Percentiles rank a stretch among this genome's conserved stretches.
phyloP scores from a whole-genome alignment of 352 stramenopile genomes.

The Phytophthora melonis region DNA sequence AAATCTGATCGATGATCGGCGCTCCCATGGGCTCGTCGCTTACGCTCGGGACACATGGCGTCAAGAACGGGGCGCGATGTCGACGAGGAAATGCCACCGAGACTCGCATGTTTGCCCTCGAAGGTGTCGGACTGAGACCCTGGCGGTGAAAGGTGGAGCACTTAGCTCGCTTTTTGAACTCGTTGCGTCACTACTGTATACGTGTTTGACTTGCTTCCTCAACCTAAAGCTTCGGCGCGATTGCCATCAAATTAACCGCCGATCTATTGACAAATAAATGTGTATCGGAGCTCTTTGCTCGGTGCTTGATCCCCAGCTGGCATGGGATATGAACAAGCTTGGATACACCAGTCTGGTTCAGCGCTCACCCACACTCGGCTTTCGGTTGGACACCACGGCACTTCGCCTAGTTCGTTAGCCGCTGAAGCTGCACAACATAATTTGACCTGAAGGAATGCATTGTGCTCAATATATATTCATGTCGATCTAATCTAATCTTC shows the following conservation, averaged over 20 bases:
- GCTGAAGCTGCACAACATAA: too few species aligned
- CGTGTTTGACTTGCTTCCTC: neutral
- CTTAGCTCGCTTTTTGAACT: neutral
- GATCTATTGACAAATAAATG: neutral
- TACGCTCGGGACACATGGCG: constrained; percentile 23
- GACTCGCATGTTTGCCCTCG: neutral
- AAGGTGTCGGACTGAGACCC: neutral
- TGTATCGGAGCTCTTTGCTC: neutral
- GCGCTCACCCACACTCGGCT: too few species aligned
- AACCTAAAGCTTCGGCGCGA: neutral
- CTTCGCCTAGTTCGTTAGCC: too few species aligned
- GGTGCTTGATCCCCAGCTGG: constrained; percentile 18
- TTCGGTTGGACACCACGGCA: too few species aligned
- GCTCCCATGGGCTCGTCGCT: constrained; percentile 35
- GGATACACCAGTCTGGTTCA: constrained; percentile 17
- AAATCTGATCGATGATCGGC: constrained; percentile 42
- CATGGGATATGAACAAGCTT: constrained; percentile 29
- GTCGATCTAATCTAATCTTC: too few species aligned
- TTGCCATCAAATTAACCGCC: constrained; percentile 1
- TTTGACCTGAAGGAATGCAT: too few species aligned
- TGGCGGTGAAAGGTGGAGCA: neutral
- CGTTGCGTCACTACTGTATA: neutral
- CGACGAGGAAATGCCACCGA: constrained; percentile 2
- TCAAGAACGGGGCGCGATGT: constrained; percentile 15
- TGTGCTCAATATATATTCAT: too few species aligned